These are phyloP conservation scores for Tetraselmis striata DNA, from an alignment of 139 green algal species.

Conservation along the genomic window DNA sequence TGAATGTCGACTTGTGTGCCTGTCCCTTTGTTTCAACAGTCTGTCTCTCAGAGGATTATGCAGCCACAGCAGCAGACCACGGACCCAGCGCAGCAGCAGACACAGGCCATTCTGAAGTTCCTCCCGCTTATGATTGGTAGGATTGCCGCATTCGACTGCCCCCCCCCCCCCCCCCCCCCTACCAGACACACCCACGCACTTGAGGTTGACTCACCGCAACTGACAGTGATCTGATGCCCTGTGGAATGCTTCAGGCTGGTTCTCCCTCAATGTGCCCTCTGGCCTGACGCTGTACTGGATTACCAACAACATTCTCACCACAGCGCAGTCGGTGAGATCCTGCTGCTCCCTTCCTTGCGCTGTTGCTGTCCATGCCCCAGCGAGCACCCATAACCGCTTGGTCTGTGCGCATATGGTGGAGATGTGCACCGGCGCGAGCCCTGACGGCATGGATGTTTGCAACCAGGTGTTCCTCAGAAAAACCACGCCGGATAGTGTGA, in stretches of 20 bases:
- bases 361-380: no score
- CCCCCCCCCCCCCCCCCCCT: neutral
- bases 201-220: neutral
- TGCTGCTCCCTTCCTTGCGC: no score
- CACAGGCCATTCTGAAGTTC: slow-evolving; percentile 90
- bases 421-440: no score
- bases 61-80: slow-evolving; percentile 29
- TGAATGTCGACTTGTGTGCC: no score
- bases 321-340: slow-evolving; percentile 70
- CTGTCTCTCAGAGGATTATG: slow-evolving; percentile 70
- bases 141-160: neutral
- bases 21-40: no score
- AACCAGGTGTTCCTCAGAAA: neutral
- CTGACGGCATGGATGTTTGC: no score
- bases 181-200: no score
- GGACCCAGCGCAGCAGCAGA: slow-evolving; percentile 63
- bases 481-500: neutral
- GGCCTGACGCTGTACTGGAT: slow-evolving; percentile 99
- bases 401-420: no score
- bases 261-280: slow-evolving; percentile 94
- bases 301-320: slow-evolving; percentile 92
- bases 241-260: slow-evolving; percentile 85
- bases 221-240: neutral
- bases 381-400: neutral
- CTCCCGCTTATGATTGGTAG: slow-evolving; percentile 92